A percentile compares a stretch with the other conserved stretches of the same genome.
Conservation (phyloP, 306 rosid species). For the Crotalaria pallida region DNA sequence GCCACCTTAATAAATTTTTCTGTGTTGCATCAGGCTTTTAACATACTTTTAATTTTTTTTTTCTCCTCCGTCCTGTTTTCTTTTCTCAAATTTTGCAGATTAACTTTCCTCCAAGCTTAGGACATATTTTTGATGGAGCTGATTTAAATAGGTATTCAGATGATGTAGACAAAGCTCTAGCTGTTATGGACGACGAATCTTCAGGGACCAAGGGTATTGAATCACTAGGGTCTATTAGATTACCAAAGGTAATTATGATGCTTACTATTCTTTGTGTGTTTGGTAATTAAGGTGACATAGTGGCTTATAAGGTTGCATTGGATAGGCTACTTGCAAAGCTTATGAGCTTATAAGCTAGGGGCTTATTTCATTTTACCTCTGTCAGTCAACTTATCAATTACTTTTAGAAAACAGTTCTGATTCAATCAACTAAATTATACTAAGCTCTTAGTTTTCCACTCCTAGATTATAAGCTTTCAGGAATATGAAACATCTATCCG, state of each 20-base stretch:
- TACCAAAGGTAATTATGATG: slow-evolving; percentile 54
- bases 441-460: too few species aligned
- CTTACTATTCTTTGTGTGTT: slow-evolving; percentile 14
- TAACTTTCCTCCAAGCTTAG: slow-evolving; percentile 63
- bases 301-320: too few species aligned
- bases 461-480: too few species aligned
- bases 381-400: too few species aligned
- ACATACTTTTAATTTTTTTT: slow-evolving; percentile 24
- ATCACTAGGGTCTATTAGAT: slow-evolving; percentile 43
- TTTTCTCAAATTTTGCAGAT: slow-evolving; percentile 48
- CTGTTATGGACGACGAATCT: slow-evolving; percentile 32
- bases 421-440: too few species aligned
- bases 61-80: not conserved
- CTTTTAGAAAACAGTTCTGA: too few species aligned
- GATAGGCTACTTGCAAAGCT: too few species aligned
- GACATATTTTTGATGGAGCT: slow-evolving; percentile 56
- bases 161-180: slow-evolving; percentile 19
- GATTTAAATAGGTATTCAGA: slow-evolving; percentile 43
- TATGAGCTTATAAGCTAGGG: too few species aligned
- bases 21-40: not conserved
- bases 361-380: too few species aligned
- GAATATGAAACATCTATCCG: too few species aligned
- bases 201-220: slow-evolving; percentile 44
- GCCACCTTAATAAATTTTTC: not conserved
- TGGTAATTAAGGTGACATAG: too few species aligned